Evolutionary conservation across 306 rosid species (phyloP), one percentile per base, ranked within the genome.

Genomic region (Citrullus colocynthis): DNA sequence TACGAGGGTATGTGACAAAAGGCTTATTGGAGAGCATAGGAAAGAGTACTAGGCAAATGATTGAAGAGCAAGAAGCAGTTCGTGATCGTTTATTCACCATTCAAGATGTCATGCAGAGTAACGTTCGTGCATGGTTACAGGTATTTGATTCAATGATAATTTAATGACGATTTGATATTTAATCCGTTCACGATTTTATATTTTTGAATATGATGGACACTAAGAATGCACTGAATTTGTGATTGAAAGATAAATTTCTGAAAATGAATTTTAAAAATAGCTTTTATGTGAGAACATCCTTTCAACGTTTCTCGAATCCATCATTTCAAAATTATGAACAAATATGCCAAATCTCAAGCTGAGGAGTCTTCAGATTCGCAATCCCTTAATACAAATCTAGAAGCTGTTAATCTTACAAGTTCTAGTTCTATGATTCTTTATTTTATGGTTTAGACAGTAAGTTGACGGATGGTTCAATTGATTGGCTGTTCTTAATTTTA

Each of bases 31-130:
- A 95, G 70, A 85, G 83, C 82, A 78, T 86, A 30, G 87, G 82
- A 85, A 90, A 87, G 84, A 82, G 86, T 79, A 88, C 93, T 24
- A 85, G 99, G 79, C 88, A 89, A 80, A 95, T 95, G 97, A 89
- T 92, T 32, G 99, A 91, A 78, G 99, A 95, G 86, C 97, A 95
- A 87, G 99, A 95, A 89, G 97, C 99, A 60, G 99, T 88, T 80
- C 96, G 97, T 14, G 97, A 88, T 30, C 97, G 99, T 77, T 82
- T 95, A 77, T 92, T 95, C 78, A 95, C 97, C 75, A 92, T 95
- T 85, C 97, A 95, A 86, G 97, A 95, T 79, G 99, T 95, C 66
- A 89, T 91, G 97, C 97, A 92, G 85, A 92, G 99, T 86, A 92
- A 79, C 8, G 89, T 95, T 76, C 97, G 97, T 34, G 93, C 99